Percentiles rank a stretch among this genome's conserved stretches.
Evolutionary conservation across 2,329 filamentous ascomycete genomes (phyloP).

Genomic region (Ophiostoma quercus): DNA sequence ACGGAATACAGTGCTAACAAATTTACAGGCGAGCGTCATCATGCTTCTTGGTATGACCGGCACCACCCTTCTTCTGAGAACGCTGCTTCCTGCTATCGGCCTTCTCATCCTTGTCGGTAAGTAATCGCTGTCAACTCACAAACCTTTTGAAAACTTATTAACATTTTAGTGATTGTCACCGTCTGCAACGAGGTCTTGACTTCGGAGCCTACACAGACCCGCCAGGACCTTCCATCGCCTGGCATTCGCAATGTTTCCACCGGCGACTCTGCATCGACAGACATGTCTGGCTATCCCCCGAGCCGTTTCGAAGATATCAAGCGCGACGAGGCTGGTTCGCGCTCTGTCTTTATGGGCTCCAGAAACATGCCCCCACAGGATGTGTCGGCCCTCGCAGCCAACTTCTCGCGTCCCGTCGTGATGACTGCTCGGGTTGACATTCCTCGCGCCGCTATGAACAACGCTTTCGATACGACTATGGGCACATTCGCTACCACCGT

Average conservation of each 20-base stretch:
- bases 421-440: constrained; percentile 2
- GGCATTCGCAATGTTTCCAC: constrained; percentile 35
- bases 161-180: constrained; percentile 37
- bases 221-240: constrained; percentile 38
- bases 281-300: constrained; percentile 40
- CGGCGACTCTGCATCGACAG: constrained; percentile 40
- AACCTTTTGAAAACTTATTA: not conserved
- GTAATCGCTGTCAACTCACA: constrained; percentile 25
- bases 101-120: constrained; percentile 47
- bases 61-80: constrained; percentile 43
- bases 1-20: constrained; percentile 21
- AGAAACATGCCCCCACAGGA: constrained; percentile 29
- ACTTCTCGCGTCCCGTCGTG: not conserved
- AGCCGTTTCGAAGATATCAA: constrained; percentile 48
- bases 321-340: constrained; percentile 31
- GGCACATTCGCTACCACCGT: not conserved
- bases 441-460: not conserved
- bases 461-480: not conserved
- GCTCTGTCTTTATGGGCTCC: constrained; percentile 28
- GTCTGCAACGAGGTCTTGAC: constrained; percentile 37
- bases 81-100: constrained; percentile 48
- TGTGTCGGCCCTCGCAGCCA: not conserved
- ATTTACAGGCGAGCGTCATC: constrained; percentile 45
- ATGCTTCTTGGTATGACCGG: constrained; percentile 46
- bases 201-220: constrained; percentile 26